Evolutionary conservation across 768 basidiomycete genomes (phyloP).

Genomic region (Clavaria fumosa): DNA sequence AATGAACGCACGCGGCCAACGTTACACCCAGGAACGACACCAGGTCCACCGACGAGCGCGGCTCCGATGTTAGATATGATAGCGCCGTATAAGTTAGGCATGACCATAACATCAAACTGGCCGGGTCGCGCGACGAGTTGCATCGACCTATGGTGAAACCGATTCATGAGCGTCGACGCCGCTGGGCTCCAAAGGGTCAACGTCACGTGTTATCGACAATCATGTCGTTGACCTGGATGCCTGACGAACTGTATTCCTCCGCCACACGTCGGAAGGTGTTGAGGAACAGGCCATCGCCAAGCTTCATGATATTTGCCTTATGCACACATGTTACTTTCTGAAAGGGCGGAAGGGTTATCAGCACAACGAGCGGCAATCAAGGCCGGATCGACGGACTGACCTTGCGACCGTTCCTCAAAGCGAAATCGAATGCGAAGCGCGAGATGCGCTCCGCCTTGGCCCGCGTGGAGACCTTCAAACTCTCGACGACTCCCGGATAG

Average conservation of each 20-base stretch:
- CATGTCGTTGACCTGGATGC: slow-evolving; percentile 94
- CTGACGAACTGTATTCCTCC: slow-evolving; percentile 87
- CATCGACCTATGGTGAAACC: slow-evolving; percentile 87
- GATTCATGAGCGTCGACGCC: too few species aligned
- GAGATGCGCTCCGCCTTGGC: slow-evolving; percentile 93
- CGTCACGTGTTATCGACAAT: slow-evolving; percentile 99
- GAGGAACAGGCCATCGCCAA: slow-evolving; percentile 97
- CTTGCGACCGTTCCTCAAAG: slow-evolving; percentile 96
- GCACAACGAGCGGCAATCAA: not conserved
- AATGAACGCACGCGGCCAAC: slow-evolving; percentile 62
- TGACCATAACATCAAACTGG: slow-evolving; percentile 99
- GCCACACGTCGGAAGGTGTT: slow-evolving; percentile 95
- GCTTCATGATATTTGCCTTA: slow-evolving; percentile 99
- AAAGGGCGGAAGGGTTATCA: not conserved
- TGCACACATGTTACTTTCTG: slow-evolving; percentile 99
- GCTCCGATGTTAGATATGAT: slow-evolving; percentile 98
- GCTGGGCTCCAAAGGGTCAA: too few species aligned
- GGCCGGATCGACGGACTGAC: slow-evolving; percentile 22
- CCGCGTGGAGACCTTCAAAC: slow-evolving; percentile 90
- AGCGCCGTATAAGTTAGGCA: slow-evolving; percentile 94
- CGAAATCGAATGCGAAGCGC: slow-evolving; percentile 97
- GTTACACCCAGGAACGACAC: slow-evolving; percentile 96
- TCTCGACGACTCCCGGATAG: slow-evolving; percentile 97
- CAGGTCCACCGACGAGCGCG: slow-evolving; percentile 95
- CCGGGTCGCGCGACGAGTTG: slow-evolving; percentile 91